Conservation (phyloP, 1,139 yeast species). For the Zygoascus sp. region DNA sequence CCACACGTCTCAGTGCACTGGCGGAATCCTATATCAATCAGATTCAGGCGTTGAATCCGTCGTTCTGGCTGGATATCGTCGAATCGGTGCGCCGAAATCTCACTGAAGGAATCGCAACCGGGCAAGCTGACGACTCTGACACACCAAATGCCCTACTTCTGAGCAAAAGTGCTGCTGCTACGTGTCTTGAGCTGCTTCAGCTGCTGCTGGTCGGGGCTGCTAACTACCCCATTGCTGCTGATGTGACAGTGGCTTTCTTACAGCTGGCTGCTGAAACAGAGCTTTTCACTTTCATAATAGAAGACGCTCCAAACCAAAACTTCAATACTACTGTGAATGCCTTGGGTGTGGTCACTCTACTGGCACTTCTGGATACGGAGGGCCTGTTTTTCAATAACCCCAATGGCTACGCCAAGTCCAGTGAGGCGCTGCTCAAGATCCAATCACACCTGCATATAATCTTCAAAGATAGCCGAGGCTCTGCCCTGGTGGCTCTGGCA, state of each 20-base stretch:
- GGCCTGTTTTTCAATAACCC: background rate
- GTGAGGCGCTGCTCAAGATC: conserved; percentile 40
- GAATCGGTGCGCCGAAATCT: background rate
- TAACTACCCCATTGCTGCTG: background rate
- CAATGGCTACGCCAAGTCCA: conserved; percentile 44
- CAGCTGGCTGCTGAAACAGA: conserved; percentile 8
- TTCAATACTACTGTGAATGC: background rate
- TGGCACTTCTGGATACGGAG: conserved; percentile 1
- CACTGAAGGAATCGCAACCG: background rate
- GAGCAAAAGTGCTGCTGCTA: background rate
- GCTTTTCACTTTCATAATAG: conserved; percentile 3
- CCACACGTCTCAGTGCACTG: background rate
- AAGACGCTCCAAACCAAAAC: conserved; percentile 14
- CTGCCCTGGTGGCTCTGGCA: conserved; percentile 54
- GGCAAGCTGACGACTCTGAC: background rate
- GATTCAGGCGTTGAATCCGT: background rate
- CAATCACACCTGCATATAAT: conserved; percentile 35
- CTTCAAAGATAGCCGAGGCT: conserved; percentile 30
- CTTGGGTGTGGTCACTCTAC: background rate
- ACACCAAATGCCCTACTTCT: background rate
- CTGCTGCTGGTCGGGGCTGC: background rate
- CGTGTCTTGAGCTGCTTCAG: conserved; percentile 1
- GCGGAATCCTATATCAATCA: background rate
- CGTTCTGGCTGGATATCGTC: conserved; percentile 4
- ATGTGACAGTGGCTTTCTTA: background rate